A percentile compares a stretch with the other conserved stretches of the same genome.
phyloP scores from a whole-genome alignment of 192 early-diverging fungal species.

The Linnemannia zychae region DNA sequence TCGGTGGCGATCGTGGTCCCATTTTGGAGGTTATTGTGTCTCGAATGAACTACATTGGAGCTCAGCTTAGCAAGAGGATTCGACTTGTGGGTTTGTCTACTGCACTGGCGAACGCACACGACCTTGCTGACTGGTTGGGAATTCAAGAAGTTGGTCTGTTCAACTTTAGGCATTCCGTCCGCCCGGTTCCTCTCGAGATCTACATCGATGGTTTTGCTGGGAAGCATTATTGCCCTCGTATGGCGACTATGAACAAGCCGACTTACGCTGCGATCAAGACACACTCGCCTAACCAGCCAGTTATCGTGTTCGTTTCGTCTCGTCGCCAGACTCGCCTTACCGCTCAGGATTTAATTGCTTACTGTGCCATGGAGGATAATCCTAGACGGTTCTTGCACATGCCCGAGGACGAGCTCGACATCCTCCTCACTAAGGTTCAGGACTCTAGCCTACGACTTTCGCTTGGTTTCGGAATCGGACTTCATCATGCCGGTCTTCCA shows the following conservation, averaged over 20 bases:
- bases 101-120: slow-evolving; percentile 95
- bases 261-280: slow-evolving; percentile 94
- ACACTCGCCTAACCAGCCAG: slow-evolving; percentile 93
- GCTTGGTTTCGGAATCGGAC: slow-evolving; percentile 95
- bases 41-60: slow-evolving; percentile 97
- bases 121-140: slow-evolving; percentile 98
- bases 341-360: slow-evolving; percentile 95
- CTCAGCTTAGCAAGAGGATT: slow-evolving; percentile 78
- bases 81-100: slow-evolving; percentile 97
- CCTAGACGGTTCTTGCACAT: slow-evolving; percentile 92
- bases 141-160: slow-evolving; percentile 89
- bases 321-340: slow-evolving; percentile 97
- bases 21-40: slow-evolving; percentile 98
- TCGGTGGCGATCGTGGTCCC: slow-evolving; percentile 97
- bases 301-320: slow-evolving; percentile 98
- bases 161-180: slow-evolving; percentile 97
- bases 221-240: slow-evolving; percentile 97
- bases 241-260: slow-evolving; percentile 99
- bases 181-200: slow-evolving; percentile 97
- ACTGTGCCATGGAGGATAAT: slow-evolving; percentile 93
- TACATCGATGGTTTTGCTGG: slow-evolving; percentile 98
- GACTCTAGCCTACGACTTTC: slow-evolving; percentile 85
- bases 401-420: slow-evolving; percentile 84
- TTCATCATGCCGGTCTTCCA: slow-evolving; percentile 96
- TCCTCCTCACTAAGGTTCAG: slow-evolving; percentile 76